Conservation (phyloP, 2,329 filamentous ascomycete species). For the Immersiporthe knoxdaviesiana region DNA sequence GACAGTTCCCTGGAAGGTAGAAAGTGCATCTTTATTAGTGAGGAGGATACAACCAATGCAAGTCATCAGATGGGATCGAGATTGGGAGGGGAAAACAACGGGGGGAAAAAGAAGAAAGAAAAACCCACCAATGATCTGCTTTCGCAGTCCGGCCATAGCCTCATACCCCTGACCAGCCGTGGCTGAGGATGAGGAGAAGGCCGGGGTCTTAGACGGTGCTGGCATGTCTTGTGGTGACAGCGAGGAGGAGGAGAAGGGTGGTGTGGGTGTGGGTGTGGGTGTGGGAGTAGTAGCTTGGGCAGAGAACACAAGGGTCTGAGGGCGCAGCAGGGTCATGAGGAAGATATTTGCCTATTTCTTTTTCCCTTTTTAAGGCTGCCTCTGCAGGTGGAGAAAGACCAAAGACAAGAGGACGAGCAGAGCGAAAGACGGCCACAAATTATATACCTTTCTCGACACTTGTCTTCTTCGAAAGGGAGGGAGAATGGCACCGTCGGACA, state of each 20-base stretch:
- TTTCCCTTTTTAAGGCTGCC: background rate
- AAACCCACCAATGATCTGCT: slow-evolving; percentile 25
- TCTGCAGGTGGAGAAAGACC: background rate
- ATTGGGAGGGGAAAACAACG: background rate
- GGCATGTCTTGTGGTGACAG: background rate
- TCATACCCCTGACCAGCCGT: slow-evolving; percentile 18
- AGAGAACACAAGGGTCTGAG: slow-evolving; percentile 15
- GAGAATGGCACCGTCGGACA: no score
- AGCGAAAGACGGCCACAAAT: background rate
- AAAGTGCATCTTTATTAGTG: background rate
- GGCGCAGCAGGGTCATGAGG: slow-evolving; percentile 26
- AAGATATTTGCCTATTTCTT: background rate
- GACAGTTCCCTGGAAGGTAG: slow-evolving; percentile 35
- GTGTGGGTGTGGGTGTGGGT: no score
- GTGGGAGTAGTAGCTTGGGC: slow-evolving; percentile 8
- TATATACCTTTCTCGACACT: background rate
- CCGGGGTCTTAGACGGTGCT: background rate
- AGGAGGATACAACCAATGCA: background rate
- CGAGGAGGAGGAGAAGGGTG: slow-evolving; percentile 5
- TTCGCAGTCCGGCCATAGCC: slow-evolving; percentile 14
- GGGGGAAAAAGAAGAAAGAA: background rate
- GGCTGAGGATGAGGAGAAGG: background rate
- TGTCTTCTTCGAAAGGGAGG: background rate
- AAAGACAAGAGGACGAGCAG: slow-evolving; percentile 14
- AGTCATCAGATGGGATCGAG: no score